A percentile compares a stretch with the other conserved stretches of the same genome.
These are phyloP conservation scores for Ceratocystis harringtonii DNA, from an alignment of 2,329 filamentous ascomycete genomes.

Conservation along the genomic window DNA sequence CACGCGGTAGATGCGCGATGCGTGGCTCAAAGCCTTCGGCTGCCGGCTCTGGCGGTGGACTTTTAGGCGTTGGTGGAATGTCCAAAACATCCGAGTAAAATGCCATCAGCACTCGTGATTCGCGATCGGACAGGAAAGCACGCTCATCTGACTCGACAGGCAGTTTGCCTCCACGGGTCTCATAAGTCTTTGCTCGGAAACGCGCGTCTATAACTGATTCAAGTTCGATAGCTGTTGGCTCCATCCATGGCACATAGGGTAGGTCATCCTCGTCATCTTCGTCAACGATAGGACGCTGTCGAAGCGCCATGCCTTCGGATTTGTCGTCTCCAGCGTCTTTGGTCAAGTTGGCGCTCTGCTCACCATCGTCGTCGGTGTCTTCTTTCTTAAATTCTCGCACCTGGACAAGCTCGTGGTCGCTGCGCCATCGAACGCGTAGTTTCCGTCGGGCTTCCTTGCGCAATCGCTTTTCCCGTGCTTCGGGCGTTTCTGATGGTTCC, in stretches of 20 bases:
- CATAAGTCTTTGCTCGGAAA: constrained; percentile 34
- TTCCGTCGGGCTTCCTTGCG: constrained; percentile 58
- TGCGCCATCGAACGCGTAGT: constrained; percentile 56
- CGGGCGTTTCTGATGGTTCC: constrained; percentile 48
- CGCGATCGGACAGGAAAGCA: constrained; percentile 39
- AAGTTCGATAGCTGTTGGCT: constrained; percentile 35
- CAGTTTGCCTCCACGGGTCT: constrained; percentile 39
- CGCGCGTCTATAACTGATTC: constrained; percentile 30
- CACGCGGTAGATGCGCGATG: constrained; percentile 26
- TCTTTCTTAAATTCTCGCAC: constrained; percentile 58
- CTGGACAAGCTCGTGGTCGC: constrained; percentile 49
- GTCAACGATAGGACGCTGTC: constrained; percentile 38
- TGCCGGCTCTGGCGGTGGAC: constrained; percentile 29
- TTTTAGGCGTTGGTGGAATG: constrained; percentile 42
- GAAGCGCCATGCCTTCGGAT: constrained; percentile 55
- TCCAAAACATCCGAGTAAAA: constrained; percentile 40
- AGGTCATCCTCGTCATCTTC: constrained; percentile 45
- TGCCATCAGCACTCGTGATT: constrained; percentile 46
- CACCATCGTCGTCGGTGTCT: constrained; percentile 44
- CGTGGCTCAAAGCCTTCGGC: constrained; percentile 21
- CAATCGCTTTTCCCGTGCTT: constrained; percentile 51
- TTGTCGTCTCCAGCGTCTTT: constrained; percentile 59
- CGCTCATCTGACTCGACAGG: constrained; percentile 41
- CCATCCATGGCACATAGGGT: constrained; percentile 38
- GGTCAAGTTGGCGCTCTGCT: constrained; percentile 48